Evolutionary conservation across 2,329 filamentous ascomycete species (phyloP), one percentile per base, ranked within the genome.

Genomic region (Leptographium galeiforme): DNA sequence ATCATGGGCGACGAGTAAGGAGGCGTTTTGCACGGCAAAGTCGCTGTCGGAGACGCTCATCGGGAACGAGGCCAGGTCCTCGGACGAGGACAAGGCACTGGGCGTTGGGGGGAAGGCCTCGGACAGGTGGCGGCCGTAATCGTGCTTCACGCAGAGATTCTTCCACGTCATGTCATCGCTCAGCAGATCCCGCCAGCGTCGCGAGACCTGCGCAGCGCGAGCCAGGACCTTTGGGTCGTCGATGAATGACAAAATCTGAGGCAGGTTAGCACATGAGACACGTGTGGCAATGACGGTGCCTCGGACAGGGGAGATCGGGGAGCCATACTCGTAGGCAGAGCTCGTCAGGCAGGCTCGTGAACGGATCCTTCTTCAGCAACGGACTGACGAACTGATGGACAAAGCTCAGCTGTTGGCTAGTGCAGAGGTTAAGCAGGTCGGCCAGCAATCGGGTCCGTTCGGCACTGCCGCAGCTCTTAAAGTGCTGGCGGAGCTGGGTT

Each of bases 101-200:
- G 43, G 43, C 66, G 60, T 58, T 65, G 63, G 65, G 16, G 70
- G 67, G 8, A 62, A 56, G 33, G 74, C 72, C 56, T 79, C 76
- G 16, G 78, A 81, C 52, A 79, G 66, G 55, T 75, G 72, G 45
- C 78, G 74, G 67, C 68, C 81, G 67, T 95, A 98, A 57, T 93
- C 89, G 67, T 95, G 91, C 69, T 95, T 96, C 59, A 94, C 89
- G 66, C 91, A 97, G 19, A 98, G 77, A 57, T 93, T 89, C 72
- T 95, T 96, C 93, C 93, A 98, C 1, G 93, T 95, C 70, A 96
- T 90, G 67, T 98, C 93, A 67, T 98, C 93, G 64, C 86, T 91
- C 50, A 98, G 76, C 8, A 98, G 76, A 67, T 96, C 90, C 58
- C 88, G 81, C 93, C 93, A 98, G 66, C 90, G 80, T 59, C 83